These are phyloP conservation scores for Alternaria dauci DNA, from an alignment of 2,329 filamentous ascomycete species.

Conservation along the genomic window DNA sequence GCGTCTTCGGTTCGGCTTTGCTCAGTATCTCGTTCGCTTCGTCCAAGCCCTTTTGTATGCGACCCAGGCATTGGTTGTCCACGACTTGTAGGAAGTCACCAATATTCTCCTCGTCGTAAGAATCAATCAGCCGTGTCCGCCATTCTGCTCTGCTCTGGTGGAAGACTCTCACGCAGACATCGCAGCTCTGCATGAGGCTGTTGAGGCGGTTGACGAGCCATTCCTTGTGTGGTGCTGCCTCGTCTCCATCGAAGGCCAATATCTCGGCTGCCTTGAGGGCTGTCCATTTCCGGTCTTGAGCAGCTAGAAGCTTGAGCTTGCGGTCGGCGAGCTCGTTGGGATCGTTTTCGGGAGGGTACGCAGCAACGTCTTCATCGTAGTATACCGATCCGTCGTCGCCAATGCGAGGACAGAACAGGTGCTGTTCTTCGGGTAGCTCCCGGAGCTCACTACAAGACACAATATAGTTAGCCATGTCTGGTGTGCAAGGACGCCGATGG, in stretches of 20 bases:
- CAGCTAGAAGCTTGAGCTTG: conserved; percentile 47
- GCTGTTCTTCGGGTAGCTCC: conserved; percentile 49
- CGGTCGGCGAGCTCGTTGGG: conserved; percentile 38
- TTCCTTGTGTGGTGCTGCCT: conserved; percentile 55
- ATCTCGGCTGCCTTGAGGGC: conserved; percentile 56
- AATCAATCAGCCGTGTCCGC: conserved; percentile 51
- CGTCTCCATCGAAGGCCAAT: conserved; percentile 58
- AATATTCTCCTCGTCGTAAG: conserved; percentile 58
- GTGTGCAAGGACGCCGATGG: not conserved
- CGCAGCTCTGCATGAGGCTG: conserved; percentile 56
- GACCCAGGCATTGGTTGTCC: conserved; percentile 56
- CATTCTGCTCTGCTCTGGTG: conserved; percentile 56
- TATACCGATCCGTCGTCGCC: conserved; percentile 48
- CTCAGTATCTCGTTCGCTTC: conserved; percentile 52
- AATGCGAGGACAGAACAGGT: conserved; percentile 60
- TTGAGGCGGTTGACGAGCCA: conserved; percentile 53
- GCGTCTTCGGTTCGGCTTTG: conserved; percentile 59
- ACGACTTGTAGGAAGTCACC: conserved; percentile 54
- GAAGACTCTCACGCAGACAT: conserved; percentile 60
- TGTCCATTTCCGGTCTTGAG: conserved; percentile 51
- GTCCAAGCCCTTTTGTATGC: conserved; percentile 56
- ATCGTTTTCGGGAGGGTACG: conserved; percentile 40
- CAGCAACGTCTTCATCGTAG: conserved; percentile 57
- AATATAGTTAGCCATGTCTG: conserved; percentile 32
- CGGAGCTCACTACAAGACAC: conserved; percentile 46